Conservation (phyloP, 2,329 filamentous ascomycete species). For the Diaporthe citriasiana region DNA sequence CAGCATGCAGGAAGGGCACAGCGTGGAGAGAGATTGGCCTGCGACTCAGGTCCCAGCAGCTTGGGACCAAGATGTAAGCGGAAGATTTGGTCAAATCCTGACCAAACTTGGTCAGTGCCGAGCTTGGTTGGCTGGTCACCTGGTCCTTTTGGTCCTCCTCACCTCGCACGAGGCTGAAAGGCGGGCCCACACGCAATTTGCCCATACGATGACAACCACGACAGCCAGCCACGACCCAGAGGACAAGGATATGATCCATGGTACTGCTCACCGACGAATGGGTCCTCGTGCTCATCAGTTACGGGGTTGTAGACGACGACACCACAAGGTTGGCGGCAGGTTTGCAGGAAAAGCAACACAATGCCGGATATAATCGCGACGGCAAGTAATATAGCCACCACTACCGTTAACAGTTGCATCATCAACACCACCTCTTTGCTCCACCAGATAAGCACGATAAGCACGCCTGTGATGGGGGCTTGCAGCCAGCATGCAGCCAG, state of each 20-base stretch:
- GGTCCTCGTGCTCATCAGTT: neutral
- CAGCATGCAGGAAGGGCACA: conserved; percentile 24
- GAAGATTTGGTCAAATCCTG: conserved; percentile 15
- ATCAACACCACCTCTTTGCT: neutral
- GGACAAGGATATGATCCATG: conserved; percentile 27
- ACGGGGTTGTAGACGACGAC: neutral
- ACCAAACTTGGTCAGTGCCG: conserved; percentile 21
- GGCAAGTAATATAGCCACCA: neutral
- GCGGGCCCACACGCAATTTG: conserved; percentile 34
- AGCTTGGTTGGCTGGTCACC: conserved; percentile 11
- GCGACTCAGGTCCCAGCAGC: conserved; percentile 35
- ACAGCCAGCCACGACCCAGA: conserved; percentile 14
- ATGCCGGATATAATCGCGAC: conserved; percentile 10
- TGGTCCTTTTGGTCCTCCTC: neutral
- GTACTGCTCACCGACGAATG: conserved; percentile 23
- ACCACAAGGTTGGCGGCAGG: neutral
- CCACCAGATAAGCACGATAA: neutral
- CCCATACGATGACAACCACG: conserved; percentile 27
- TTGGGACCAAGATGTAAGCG: conserved; percentile 30
- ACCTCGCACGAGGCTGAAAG: conserved; percentile 34
- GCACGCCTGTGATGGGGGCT: conserved; percentile 14
- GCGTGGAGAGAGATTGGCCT: neutral
- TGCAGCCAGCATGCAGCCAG: conserved; percentile 29
- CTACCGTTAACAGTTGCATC: neutral
- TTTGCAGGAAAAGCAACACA: neutral